These are phyloP conservation scores for Suaeda aralocaspica DNA, from an alignment of 148 eudicot genomes.

Conservation along the genomic window DNA sequence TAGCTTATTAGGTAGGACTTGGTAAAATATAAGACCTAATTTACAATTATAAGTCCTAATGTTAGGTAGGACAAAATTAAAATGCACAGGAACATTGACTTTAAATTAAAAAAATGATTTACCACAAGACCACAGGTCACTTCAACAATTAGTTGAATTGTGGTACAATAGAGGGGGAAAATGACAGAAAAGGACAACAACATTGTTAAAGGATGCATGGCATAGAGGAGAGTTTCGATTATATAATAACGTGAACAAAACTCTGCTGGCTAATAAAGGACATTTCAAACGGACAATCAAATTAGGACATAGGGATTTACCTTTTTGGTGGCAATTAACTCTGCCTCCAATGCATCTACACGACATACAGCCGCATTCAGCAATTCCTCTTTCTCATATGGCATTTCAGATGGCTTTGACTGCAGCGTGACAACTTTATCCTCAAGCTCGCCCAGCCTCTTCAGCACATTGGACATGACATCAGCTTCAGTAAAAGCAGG, in stretches of 20 bases:
- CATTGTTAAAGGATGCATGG: not conserved
- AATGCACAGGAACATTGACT: not conserved
- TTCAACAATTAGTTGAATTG: not conserved
- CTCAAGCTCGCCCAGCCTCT: constrained; percentile 59
- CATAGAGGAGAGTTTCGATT: not conserved
- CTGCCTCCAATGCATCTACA: constrained; percentile 70
- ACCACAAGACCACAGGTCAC: not conserved
- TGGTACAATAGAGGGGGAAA: not conserved
- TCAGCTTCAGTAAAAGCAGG: constrained; percentile 56
- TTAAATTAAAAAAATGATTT: not conserved
- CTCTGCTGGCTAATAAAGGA: not conserved
- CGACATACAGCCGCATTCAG: constrained; percentile 67
- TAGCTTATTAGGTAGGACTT: no score
- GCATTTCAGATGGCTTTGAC: constrained; percentile 69
- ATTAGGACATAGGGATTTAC: constrained; percentile 29
- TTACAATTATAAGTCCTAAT: no score
- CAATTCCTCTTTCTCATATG: constrained; percentile 64
- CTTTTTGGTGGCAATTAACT: constrained; percentile 88
- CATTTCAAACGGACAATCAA: not conserved
- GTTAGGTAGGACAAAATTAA: not conserved
- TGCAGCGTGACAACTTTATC: constrained; percentile 60
- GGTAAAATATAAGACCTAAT: no score
- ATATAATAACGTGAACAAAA: not conserved
- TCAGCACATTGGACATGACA: constrained; percentile 45
- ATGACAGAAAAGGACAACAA: not conserved